A percentile compares a stretch with the other conserved stretches of the same genome.
Evolutionary conservation across 495 filamentous ascomycete genomes (phyloP).

Genomic region (Talaromyces wortmannii): DNA sequence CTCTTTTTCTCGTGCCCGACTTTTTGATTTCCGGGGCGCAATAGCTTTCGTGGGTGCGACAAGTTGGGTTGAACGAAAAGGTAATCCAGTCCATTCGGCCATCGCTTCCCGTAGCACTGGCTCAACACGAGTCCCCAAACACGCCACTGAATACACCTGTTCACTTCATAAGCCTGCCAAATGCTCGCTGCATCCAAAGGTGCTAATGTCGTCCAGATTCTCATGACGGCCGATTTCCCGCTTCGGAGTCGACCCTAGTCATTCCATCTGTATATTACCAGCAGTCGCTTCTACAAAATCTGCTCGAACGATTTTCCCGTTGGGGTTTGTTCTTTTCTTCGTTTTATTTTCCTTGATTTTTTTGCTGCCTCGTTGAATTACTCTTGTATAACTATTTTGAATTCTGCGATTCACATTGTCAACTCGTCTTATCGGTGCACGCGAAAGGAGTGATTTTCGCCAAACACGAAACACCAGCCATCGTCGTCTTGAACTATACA

Average conservation of each 20-base stretch:
- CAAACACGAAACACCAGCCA: no score
- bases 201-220: not conserved
- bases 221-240: not conserved
- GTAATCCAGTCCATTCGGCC: not conserved
- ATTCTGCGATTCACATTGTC: not conserved
- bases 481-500: no score
- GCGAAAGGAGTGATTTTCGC: no score
- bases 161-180: not conserved
- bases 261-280: conserved; percentile 5
- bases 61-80: not conserved
- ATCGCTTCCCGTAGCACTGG: not conserved
- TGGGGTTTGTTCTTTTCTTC: not conserved
- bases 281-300: not conserved
- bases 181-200: not conserved
- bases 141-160: conserved; percentile 1
- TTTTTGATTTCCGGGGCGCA: conserved; percentile 2
- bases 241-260: conserved; percentile 1
- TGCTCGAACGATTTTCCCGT: not conserved
- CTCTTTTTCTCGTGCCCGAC: conserved; percentile 5
- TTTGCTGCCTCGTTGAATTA: not conserved
- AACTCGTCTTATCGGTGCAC: no score
- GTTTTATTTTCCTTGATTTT: not conserved
- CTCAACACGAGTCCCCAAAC: not conserved
- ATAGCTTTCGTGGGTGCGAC: conserved; percentile 22
- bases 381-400: not conserved